These are phyloP conservation scores for Eucalyptus virginea DNA, from an alignment of 345 rosid species.

Conservation along the genomic window DNA sequence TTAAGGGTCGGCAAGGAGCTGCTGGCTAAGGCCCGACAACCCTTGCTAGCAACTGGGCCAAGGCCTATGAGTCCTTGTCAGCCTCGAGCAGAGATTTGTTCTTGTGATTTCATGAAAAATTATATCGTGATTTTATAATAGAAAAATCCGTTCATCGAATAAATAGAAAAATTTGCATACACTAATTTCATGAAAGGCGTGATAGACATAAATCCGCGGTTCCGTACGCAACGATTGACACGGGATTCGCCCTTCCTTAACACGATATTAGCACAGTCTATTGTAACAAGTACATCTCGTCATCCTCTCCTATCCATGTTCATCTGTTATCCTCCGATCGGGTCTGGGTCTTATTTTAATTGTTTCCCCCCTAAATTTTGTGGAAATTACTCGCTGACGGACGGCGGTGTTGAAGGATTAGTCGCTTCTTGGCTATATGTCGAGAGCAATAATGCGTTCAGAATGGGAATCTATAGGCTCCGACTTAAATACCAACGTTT, in stretches of 20 bases:
- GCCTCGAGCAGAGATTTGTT: no score
- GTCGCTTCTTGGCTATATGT: background rate
- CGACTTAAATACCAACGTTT: background rate
- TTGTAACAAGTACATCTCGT: background rate
- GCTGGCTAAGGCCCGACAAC: no score
- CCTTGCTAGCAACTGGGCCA: no score
- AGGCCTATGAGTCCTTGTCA: no score
- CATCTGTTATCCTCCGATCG: background rate
- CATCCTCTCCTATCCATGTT: no score
- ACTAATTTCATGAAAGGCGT: background rate
- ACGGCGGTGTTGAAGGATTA: background rate
- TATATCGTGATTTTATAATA: no score
- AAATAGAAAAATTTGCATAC: background rate
- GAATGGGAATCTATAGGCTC: background rate
- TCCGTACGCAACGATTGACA: rapidly evolving
- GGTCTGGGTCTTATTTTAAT: background rate
- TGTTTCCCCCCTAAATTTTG: background rate
- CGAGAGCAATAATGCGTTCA: background rate
- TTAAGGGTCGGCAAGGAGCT: no score
- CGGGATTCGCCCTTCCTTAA: background rate
- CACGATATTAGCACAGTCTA: background rate
- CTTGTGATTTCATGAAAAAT: no score
- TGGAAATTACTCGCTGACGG: background rate
- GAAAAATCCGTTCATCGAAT: no score
- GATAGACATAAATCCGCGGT: background rate